Evolutionary conservation across 139 green algal genomes (phyloP).

Genomic region (Chlorella sorokiniana): DNA sequence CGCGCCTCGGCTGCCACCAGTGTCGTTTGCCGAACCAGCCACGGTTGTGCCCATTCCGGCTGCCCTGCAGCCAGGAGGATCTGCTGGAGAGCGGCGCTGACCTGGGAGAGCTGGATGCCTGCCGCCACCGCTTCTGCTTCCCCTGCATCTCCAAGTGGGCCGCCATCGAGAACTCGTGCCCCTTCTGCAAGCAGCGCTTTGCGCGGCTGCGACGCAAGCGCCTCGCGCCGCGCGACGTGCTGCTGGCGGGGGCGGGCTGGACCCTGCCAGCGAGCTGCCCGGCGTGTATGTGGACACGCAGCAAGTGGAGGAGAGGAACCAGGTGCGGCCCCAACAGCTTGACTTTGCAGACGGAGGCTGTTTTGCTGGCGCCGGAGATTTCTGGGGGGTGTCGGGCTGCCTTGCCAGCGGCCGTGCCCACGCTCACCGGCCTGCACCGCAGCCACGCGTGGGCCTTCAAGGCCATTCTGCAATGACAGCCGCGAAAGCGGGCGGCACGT

Average conservation of each 20-base stretch:
- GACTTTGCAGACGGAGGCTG: neutral
- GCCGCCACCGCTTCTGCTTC: slow-evolving; percentile 71
- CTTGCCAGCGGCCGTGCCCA: neutral
- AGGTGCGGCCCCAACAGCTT: slow-evolving; percentile 12
- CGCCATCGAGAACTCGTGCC: slow-evolving; percentile 67
- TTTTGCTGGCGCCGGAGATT: neutral
- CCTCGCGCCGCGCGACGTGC: slow-evolving; percentile 9
- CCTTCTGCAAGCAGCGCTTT: slow-evolving; percentile 74
- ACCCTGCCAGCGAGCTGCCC: slow-evolving; percentile 6
- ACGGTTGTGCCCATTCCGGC: neutral
- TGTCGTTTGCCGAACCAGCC: neutral
- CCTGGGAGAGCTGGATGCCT: slow-evolving; percentile 63
- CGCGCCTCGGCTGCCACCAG: neutral
- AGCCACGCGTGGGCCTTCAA: too few species aligned
- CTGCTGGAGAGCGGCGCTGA: slow-evolving; percentile 31
- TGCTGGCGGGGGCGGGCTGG: neutral
- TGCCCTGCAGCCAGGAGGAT: slow-evolving; percentile 44
- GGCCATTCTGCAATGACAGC: neutral
- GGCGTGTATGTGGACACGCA: slow-evolving; percentile 32
- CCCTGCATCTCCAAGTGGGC: slow-evolving; percentile 71
- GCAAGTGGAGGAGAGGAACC: slow-evolving; percentile 47
- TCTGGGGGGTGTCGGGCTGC: neutral
- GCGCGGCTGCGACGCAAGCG: slow-evolving; percentile 56
- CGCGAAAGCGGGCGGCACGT: neutral
- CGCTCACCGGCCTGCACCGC: too few species aligned